Evolutionary conservation across 2,329 filamentous ascomycete species (phyloP).

Genomic region (Trematosphaeria pertusa): DNA sequence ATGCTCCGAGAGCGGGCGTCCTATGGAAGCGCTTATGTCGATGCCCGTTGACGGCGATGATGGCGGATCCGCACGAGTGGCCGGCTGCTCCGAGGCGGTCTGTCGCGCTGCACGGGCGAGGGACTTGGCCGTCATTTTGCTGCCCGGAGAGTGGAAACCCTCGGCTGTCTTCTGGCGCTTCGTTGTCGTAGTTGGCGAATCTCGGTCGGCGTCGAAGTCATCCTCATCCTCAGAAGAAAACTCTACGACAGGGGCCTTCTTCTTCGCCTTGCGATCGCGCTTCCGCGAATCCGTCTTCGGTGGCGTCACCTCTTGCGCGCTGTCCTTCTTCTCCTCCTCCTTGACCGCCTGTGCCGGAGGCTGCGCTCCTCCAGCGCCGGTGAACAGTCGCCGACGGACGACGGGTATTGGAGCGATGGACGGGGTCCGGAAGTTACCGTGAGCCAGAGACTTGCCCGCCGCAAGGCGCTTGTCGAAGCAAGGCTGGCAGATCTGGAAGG

Average conservation of each 20-base stretch:
- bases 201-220: constrained; percentile 10
- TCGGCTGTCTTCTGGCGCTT: constrained; percentile 9
- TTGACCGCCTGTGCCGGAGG: not conserved
- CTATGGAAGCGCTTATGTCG: too few relatives aligned
- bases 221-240: constrained; percentile 7
- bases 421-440: constrained; percentile 29
- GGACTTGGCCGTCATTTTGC: too few relatives aligned
- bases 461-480: constrained; percentile 28
- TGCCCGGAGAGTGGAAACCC: too few relatives aligned
- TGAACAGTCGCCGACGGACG: constrained; percentile 5
- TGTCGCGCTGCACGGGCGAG: too few relatives aligned
- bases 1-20: too few relatives aligned
- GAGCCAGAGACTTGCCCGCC: constrained; percentile 23
- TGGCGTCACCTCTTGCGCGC: constrained; percentile 3
- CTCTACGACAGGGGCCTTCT: not conserved
- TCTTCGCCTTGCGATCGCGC: constrained; percentile 2
- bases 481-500: constrained; percentile 40
- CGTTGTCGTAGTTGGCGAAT: constrained; percentile 6
- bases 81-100: too few relatives aligned
- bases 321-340: constrained; percentile 1
- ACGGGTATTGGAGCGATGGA: not conserved
- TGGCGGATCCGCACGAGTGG: too few relatives aligned
- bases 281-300: constrained; percentile 5
- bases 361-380: not conserved
- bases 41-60: too few relatives aligned